phyloP scores from a whole-genome alignment of 2,329 filamentous ascomycete species.

The Cytospora piceicola region DNA sequence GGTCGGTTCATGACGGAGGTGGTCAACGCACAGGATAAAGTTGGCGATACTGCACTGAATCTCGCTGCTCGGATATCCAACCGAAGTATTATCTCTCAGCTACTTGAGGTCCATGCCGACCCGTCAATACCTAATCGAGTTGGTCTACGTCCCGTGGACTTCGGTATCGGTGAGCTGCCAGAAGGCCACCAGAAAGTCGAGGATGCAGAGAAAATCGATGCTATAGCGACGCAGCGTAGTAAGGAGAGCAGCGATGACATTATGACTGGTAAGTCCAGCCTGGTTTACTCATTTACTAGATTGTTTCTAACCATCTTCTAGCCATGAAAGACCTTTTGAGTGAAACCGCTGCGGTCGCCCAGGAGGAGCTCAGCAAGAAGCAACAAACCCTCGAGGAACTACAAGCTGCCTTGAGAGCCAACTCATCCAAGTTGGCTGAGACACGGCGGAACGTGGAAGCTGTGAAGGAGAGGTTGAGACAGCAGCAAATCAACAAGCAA shows the following conservation, averaged over 20 bases:
- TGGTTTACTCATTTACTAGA: background rate
- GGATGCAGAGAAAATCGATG: slow-evolving; percentile 50
- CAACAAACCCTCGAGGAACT: slow-evolving; percentile 82
- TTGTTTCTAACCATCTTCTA: slow-evolving; percentile 46
- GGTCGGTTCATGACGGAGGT: slow-evolving; percentile 96
- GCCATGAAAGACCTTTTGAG: slow-evolving; percentile 83
- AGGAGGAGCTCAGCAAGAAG: slow-evolving; percentile 79
- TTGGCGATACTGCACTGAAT: slow-evolving; percentile 92
- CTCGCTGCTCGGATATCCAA: slow-evolving; percentile 93
- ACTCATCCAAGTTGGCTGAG: slow-evolving; percentile 77
- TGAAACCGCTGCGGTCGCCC: slow-evolving; percentile 78
- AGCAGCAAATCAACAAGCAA: slow-evolving; percentile 67
- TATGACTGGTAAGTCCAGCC: slow-evolving; percentile 67
- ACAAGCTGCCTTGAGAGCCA: slow-evolving; percentile 78
- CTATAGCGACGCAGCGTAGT: slow-evolving; percentile 56
- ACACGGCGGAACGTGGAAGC: slow-evolving; percentile 75
- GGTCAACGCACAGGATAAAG: slow-evolving; percentile 92
- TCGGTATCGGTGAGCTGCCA: slow-evolving; percentile 79
- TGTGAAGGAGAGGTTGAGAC: slow-evolving; percentile 67
- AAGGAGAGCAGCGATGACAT: slow-evolving; percentile 80
- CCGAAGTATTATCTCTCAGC: slow-evolving; percentile 91
- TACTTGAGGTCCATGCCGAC: slow-evolving; percentile 93
- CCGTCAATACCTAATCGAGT: slow-evolving; percentile 90
- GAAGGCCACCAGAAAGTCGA: slow-evolving; percentile 64
- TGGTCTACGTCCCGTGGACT: slow-evolving; percentile 87